These are phyloP conservation scores for Russula virescens DNA, from an alignment of 768 basidiomycete species.

Conservation along the genomic window DNA sequence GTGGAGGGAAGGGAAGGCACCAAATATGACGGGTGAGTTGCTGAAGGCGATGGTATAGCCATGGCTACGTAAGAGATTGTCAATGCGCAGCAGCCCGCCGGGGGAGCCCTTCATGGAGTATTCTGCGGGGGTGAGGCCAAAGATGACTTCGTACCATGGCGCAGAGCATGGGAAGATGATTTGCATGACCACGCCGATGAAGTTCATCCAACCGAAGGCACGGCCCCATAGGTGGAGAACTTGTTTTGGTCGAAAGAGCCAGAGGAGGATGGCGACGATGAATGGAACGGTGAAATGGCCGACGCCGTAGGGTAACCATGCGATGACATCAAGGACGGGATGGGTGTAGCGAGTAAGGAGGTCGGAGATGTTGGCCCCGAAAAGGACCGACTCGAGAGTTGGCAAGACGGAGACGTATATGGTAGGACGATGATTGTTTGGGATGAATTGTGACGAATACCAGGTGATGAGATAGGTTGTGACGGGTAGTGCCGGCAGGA, in stretches of 20 bases:
- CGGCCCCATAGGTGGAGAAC: slow-evolving; percentile 79
- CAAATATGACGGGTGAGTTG: slow-evolving; percentile 89
- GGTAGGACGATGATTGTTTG: slow-evolving; percentile 62
- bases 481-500: slow-evolving; percentile 82
- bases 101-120: slow-evolving; percentile 91
- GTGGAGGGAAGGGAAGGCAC: slow-evolving; percentile 94
- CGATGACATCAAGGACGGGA: slow-evolving; percentile 84
- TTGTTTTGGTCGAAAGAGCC: slow-evolving; percentile 82
- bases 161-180: slow-evolving; percentile 89
- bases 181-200: slow-evolving; percentile 81
- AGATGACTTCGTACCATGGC: slow-evolving; percentile 97
- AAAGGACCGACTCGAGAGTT: slow-evolving; percentile 89
- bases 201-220: slow-evolving; percentile 91
- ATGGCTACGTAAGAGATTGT: slow-evolving; percentile 69
- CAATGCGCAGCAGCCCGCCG: slow-evolving; percentile 89
- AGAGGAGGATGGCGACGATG: slow-evolving; percentile 76
- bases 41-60: slow-evolving; percentile 79
- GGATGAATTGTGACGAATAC: slow-evolving; percentile 85
- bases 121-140: slow-evolving; percentile 92
- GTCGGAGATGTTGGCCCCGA: slow-evolving; percentile 97
- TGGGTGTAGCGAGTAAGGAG: slow-evolving; percentile 93
- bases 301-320: slow-evolving; percentile 97
- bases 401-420: slow-evolving; percentile 92
- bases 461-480: slow-evolving; percentile 83
- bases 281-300: slow-evolving; percentile 86